Base-by-base conservation (phyloP, 495 filamentous ascomycete species). In the Penicillium daleae region DNA sequence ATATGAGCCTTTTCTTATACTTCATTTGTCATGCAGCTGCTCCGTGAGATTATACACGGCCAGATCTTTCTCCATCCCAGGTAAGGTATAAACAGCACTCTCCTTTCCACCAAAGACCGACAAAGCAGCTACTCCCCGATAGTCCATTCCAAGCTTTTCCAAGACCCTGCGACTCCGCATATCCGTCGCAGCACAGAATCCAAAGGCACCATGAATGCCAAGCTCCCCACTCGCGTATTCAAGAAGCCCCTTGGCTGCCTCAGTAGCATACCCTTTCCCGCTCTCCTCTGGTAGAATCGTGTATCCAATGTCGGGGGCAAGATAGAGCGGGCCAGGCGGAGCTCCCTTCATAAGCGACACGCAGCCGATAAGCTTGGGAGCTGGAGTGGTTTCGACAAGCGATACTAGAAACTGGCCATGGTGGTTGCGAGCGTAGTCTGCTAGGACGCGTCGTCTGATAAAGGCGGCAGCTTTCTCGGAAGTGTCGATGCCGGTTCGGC, bases 221-320 rank as follows among this genome's bases (percentile, higher is more conserved):
- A 59, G 56, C 8, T 67, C 66, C 21, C 17, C 32, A 26, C 53
- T 64, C 3, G 69, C 66, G 40, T 69, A 79, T 6, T 71, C 66
- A 19, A 80, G 39, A 7, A 78, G 3, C 8, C 40, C 74, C 13
- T 60, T 66, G 24, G 62, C 66, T 0, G 74, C 78, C 62, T 80
- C 78, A 19, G 73, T 72, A 7, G 76, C 70, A 62, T 78, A 79
- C 3, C 78, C 78, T 60, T 73, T 76, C 3, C 73, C 66, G 62
- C 66, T 69, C 9, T 78, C 57, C 51, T 65, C 64, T 0, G 71
- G 67, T 24, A 79, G 32, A 13, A 78, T 67, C 3, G 67, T 66
- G 56, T 70, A 80, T 4, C 78, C 74, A 1, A 80, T 26, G 54
- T 79, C 77, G 0, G 78, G 77, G 12, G 60, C 66, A 0, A 51